Evolutionary conservation across 2,329 filamentous ascomycete species (phyloP).

Genomic region (Fusarium sp.): DNA sequence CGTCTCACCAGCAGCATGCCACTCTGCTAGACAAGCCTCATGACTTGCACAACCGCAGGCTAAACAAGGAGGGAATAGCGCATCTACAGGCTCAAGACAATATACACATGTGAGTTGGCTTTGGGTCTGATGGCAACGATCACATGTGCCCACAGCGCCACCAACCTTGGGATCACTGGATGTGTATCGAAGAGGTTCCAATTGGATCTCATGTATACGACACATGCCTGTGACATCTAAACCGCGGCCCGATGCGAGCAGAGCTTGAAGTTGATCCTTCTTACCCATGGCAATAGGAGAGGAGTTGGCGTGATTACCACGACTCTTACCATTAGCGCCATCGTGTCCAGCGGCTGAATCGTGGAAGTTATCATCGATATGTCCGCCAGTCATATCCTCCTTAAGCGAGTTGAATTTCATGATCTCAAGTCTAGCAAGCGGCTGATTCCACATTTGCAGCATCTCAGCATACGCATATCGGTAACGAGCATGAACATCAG

Average conservation of each 20-base stretch:
- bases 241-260: conserved; percentile 66
- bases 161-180: conserved; percentile 55
- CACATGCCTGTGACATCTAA: conserved; percentile 74
- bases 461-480: conserved; percentile 76
- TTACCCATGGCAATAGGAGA: conserved; percentile 69
- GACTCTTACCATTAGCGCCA: conserved; percentile 52
- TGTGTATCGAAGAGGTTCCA: conserved; percentile 68
- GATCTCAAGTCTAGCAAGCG: conserved; percentile 72
- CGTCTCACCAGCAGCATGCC: conserved; percentile 68
- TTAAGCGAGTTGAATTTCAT: conserved; percentile 76
- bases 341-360: conserved; percentile 56
- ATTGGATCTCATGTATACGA: conserved; percentile 70
- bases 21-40: conserved; percentile 68
- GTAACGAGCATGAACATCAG: conserved; percentile 67
- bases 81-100: conserved; percentile 70
- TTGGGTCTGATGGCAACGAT: conserved; percentile 67
- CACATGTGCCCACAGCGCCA: conserved; percentile 63
- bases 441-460: conserved; percentile 74
- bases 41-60: conserved; percentile 73
- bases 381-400: conserved; percentile 55
- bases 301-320: conserved; percentile 55
- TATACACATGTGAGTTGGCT: conserved; percentile 71
- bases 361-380: conserved; percentile 51
- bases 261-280: conserved; percentile 63
- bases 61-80: conserved; percentile 71